These are phyloP conservation scores for Panaeolus cyanescens DNA, from an alignment of 768 basidiomycete genomes.

Conservation along the genomic window DNA sequence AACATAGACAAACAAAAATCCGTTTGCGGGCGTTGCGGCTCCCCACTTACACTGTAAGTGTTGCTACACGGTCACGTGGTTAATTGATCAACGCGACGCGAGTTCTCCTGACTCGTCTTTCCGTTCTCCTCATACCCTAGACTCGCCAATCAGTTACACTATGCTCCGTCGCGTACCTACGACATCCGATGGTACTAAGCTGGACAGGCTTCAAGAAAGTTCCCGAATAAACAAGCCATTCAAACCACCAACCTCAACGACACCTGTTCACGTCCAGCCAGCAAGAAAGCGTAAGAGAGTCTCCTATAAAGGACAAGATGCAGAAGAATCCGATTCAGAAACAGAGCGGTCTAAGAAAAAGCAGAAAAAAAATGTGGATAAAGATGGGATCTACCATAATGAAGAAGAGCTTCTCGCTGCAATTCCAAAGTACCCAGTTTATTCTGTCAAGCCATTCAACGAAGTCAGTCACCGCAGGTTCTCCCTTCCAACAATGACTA, in stretches of 20 bases:
- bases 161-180: slow-evolving; percentile 77
- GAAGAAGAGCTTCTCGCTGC: slow-evolving; percentile 64
- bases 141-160: neutral
- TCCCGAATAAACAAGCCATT: slow-evolving; percentile 77
- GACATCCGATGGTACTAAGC: slow-evolving; percentile 65
- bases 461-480: slow-evolving; percentile 62
- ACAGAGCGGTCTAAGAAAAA: slow-evolving; percentile 55
- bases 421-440: slow-evolving; percentile 75
- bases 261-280: slow-evolving; percentile 58
- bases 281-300: slow-evolving; percentile 86
- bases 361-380: slow-evolving; percentile 65
- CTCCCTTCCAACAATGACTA: slow-evolving; percentile 80
- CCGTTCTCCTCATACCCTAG: neutral
- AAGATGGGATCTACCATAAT: slow-evolving; percentile 54
- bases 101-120: slow-evolving; percentile 4
- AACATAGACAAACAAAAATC: too few species aligned
- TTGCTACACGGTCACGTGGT: slow-evolving; percentile 17
- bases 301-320: slow-evolving; percentile 77
- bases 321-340: slow-evolving; percentile 59
- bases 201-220: slow-evolving; percentile 74
- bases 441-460: slow-evolving; percentile 77
- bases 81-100: slow-evolving; percentile 11
- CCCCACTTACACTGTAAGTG: neutral
- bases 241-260: slow-evolving; percentile 63
- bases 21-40: too few species aligned